phyloP scores from a whole-genome alignment of 345 rosid species.

The Angophora floribunda region DNA sequence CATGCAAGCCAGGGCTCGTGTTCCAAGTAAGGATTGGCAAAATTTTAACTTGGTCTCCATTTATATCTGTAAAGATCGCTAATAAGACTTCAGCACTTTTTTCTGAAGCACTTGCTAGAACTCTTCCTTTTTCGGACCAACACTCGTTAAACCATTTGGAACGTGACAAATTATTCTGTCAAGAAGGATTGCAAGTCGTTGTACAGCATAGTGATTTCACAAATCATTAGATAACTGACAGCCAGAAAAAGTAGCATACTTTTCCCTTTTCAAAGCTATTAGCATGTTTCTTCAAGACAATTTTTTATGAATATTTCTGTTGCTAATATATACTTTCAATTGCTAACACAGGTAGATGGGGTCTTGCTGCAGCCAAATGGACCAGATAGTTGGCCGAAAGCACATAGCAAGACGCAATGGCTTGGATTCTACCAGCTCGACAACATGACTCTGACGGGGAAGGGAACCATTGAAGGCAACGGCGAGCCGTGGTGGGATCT shows the following conservation, averaged over 20 bases:
- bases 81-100: neutral
- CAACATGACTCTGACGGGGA: slow-evolving; percentile 53
- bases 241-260: neutral
- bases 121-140: neutral
- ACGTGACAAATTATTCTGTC: neutral
- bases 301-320: neutral
- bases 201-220: neutral
- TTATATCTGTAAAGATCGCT: neutral
- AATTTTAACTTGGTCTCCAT: neutral
- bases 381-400: slow-evolving; percentile 77
- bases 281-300: neutral
- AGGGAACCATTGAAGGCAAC: slow-evolving; percentile 88
- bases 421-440: slow-evolving; percentile 76
- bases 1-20: slow-evolving; percentile 73
- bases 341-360: slow-evolving; percentile 54
- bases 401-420: slow-evolving; percentile 79
- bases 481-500: slow-evolving; percentile 99
- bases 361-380: slow-evolving; percentile 82
- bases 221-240: neutral
- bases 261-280: neutral
- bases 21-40: slow-evolving; percentile 40
- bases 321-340: neutral
- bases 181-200: neutral
- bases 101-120: neutral
- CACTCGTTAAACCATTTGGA: neutral